A percentile compares a stretch with the other conserved stretches of the same genome.
These are phyloP conservation scores for Fusarium sp. DNA, from an alignment of 2,329 filamentous ascomycete species.

Conservation along the genomic window DNA sequence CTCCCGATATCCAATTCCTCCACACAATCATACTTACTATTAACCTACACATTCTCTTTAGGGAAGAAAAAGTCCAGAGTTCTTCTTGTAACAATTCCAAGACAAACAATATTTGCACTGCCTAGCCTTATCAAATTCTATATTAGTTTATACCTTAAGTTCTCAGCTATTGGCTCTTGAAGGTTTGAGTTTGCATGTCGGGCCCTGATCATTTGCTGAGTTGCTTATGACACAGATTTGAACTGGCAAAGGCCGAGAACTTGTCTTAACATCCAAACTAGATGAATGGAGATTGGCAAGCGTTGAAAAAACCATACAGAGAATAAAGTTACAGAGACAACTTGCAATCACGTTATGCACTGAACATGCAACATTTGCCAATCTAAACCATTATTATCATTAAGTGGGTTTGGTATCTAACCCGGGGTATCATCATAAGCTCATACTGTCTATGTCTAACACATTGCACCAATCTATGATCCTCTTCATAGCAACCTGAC, in stretches of 20 bases:
- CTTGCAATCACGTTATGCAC: slow-evolving; percentile 33
- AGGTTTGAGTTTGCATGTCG: slow-evolving; percentile 22
- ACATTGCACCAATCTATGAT: slow-evolving; percentile 1
- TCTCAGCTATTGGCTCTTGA: too few species aligned
- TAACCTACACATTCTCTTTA: too few species aligned
- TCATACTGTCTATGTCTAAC: slow-evolving; percentile 24
- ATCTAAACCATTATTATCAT: slow-evolving; percentile 34
- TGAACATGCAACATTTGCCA: not conserved
- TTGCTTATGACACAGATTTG: not conserved
- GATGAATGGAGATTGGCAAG: slow-evolving; percentile 11
- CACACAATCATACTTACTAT: too few species aligned
- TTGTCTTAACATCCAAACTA: slow-evolving; percentile 13
- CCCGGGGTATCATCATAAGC: slow-evolving; percentile 39
- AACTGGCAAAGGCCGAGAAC: slow-evolving; percentile 22
- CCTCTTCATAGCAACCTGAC: not conserved
- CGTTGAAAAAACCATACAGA: slow-evolving; percentile 18
- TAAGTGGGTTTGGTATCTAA: slow-evolving; percentile 20
- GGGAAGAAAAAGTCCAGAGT: too few species aligned
- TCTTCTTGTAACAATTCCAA: too few species aligned
- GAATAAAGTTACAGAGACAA: slow-evolving; percentile 38
- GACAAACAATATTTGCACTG: too few species aligned
- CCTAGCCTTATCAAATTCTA: too few species aligned
- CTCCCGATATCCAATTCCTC: not conserved
- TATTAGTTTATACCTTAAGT: too few species aligned
- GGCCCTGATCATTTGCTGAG: not conserved